Evolutionary conservation across 192 early-diverging fungal genomes (phyloP).

Genomic region (Coemansia sp.): DNA sequence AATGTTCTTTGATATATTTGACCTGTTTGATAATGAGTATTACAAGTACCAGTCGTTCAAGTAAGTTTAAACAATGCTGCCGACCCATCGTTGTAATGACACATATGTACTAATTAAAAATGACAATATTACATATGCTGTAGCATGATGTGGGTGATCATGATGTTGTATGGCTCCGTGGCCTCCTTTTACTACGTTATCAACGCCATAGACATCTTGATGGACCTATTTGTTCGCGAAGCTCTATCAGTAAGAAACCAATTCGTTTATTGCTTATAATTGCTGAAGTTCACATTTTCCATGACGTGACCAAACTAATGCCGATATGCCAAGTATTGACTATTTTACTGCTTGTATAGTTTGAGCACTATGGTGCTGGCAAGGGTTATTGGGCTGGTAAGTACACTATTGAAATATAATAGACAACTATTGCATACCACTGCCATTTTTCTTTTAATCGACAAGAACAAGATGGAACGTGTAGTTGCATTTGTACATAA

Average conservation of each 20-base stretch:
- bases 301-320: not conserved
- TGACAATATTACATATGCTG: not conserved
- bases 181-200: conserved; percentile 30
- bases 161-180: conserved; percentile 50
- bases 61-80: conserved; percentile 16
- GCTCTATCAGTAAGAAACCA: conserved; percentile 27
- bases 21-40: conserved; percentile 23
- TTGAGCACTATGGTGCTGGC: conserved; percentile 39
- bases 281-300: not conserved
- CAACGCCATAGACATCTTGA: conserved; percentile 21
- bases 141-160: conserved; percentile 43
- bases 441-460: not conserved
- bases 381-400: conserved; percentile 53
- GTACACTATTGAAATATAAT: not conserved
- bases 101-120: not conserved
- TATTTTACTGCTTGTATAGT: conserved; percentile 15
- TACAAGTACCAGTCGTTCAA: conserved; percentile 35
- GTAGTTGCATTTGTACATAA: not conserved
- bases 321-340: not conserved
- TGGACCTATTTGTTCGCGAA: conserved; percentile 42
- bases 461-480: not conserved
- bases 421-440: not conserved
- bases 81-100: not conserved
- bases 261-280: not conserved
- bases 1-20: conserved; percentile 16